phyloP scores from a whole-genome alignment of 768 basidiomycete species.

The Dictyophora rubrovolvata region DNA sequence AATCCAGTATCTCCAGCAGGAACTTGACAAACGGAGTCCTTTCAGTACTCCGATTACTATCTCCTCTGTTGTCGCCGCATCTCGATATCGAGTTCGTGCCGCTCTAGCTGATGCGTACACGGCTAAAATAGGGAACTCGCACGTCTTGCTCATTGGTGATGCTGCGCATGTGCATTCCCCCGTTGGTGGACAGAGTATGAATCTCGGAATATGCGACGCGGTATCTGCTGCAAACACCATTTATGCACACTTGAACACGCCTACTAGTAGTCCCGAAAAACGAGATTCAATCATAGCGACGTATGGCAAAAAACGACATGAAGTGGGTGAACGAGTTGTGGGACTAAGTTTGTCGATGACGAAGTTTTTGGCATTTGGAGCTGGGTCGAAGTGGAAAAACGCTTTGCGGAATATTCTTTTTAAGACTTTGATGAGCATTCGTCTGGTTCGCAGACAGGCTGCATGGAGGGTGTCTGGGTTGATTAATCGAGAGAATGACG shows the following conservation, averaged over 20 bases:
- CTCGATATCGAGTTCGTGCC: not conserved
- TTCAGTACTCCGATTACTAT: not conserved
- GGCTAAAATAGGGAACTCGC: not conserved
- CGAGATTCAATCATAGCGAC: not conserved
- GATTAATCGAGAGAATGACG: not conserved
- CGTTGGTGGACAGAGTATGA: conserved; percentile 48
- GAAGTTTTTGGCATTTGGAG: not conserved
- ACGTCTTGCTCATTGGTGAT: conserved; percentile 28
- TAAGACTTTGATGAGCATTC: not conserved
- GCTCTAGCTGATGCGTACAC: conserved; percentile 1
- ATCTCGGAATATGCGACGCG: conserved; percentile 47
- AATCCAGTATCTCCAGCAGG: conserved; percentile 6
- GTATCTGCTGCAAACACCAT: conserved; percentile 36
- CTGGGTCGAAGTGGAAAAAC: not conserved
- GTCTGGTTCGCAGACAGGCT: not conserved
- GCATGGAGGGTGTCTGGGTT: conserved; percentile 5
- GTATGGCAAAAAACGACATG: not conserved
- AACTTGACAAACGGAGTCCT: conserved; percentile 2
- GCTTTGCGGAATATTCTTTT: not conserved
- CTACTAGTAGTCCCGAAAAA: not conserved
- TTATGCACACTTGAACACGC: conserved; percentile 21
- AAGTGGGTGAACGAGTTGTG: not conserved
- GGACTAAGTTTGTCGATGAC: not conserved
- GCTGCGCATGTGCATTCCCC: conserved; percentile 47
- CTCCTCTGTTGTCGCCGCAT: not conserved